These are phyloP conservation scores for Pythium pyrilobum DNA, from an alignment of 352 stramenopile species.

Conservation along the genomic window DNA sequence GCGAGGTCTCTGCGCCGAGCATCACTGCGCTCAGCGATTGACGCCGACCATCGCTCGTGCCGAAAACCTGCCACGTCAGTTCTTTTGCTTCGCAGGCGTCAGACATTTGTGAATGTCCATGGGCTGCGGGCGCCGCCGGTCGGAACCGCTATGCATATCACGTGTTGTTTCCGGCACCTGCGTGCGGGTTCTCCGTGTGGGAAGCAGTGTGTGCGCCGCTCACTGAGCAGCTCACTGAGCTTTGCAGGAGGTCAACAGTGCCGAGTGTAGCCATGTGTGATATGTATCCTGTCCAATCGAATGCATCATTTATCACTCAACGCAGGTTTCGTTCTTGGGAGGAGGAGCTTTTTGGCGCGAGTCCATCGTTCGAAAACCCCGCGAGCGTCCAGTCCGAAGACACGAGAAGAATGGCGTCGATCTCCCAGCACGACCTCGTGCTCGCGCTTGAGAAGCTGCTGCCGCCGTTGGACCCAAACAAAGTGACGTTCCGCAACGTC, in stretches of 20 bases:
- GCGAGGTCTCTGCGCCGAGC: slow-evolving; percentile 10
- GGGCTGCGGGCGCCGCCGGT: too few relatives aligned
- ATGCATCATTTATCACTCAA: background rate
- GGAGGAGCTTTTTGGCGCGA: slow-evolving; percentile 9
- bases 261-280: background rate
- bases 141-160: too few relatives aligned
- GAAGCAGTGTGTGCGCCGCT: too few relatives aligned
- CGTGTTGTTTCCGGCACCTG: too few relatives aligned
- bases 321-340: slow-evolving; percentile 1
- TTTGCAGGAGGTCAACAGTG: too few relatives aligned
- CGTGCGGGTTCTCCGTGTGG: too few relatives aligned
- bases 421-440: slow-evolving; percentile 24
- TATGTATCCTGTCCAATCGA: background rate
- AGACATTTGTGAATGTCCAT: too few relatives aligned
- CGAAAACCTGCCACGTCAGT: too few relatives aligned
- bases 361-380: background rate
- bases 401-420: slow-evolving; percentile 7
- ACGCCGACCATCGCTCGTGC: too few relatives aligned
- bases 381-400: background rate
- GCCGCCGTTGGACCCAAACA: slow-evolving; percentile 44
- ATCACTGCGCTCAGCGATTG: background rate
- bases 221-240: too few relatives aligned
- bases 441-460: slow-evolving; percentile 45
- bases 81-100: too few relatives aligned
- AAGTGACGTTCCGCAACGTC: slow-evolving; percentile 43